Conservation (phyloP, 2,329 filamentous ascomycete species). For the Aspergillus uvarum region DNA sequence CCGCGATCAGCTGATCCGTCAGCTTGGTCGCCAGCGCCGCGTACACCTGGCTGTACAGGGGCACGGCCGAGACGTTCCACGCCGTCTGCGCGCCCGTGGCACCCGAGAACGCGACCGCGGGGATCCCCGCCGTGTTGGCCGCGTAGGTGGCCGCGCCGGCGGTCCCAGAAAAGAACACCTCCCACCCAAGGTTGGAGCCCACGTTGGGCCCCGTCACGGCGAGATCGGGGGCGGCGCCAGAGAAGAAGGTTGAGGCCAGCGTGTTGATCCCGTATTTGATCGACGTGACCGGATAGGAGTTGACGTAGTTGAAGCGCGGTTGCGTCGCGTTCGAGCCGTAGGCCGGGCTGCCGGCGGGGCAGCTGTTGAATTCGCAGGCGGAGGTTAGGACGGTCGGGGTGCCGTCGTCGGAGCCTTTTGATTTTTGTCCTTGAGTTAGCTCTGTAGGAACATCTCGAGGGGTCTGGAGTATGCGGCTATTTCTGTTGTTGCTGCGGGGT, state of each 20-base stretch:
- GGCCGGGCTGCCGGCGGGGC: slow-evolving; percentile 56
- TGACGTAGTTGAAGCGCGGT: slow-evolving; percentile 68
- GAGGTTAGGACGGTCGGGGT: slow-evolving; percentile 50
- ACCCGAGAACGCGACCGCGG: slow-evolving; percentile 68
- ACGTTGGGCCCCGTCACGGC: slow-evolving; percentile 67
- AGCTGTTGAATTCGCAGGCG: slow-evolving; percentile 63
- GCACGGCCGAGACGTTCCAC: slow-evolving; percentile 49
- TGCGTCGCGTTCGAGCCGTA: slow-evolving; percentile 58
- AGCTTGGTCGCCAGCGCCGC: slow-evolving; percentile 61
- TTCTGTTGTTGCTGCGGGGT: too few species aligned
- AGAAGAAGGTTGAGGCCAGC: slow-evolving; percentile 57
- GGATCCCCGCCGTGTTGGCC: slow-evolving; percentile 54
- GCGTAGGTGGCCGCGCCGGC: slow-evolving; percentile 65
- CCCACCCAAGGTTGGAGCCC: slow-evolving; percentile 57
- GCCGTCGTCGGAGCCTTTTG: slow-evolving; percentile 53
- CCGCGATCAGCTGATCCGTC: slow-evolving; percentile 55
- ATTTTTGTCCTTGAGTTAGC: background rate
- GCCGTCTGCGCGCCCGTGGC: slow-evolving; percentile 50
- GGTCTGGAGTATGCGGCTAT: too few species aligned
- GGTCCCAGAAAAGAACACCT: slow-evolving; percentile 63
- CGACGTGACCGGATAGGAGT: slow-evolving; percentile 66
- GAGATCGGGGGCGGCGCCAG: slow-evolving; percentile 54
- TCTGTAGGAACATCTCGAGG: background rate
- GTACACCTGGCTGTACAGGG: slow-evolving; percentile 60
- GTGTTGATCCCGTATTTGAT: slow-evolving; percentile 63